Evolutionary conservation across 2,329 filamentous ascomycete species (phyloP).

Genomic region (Tolypocladium pustulatum): DNA sequence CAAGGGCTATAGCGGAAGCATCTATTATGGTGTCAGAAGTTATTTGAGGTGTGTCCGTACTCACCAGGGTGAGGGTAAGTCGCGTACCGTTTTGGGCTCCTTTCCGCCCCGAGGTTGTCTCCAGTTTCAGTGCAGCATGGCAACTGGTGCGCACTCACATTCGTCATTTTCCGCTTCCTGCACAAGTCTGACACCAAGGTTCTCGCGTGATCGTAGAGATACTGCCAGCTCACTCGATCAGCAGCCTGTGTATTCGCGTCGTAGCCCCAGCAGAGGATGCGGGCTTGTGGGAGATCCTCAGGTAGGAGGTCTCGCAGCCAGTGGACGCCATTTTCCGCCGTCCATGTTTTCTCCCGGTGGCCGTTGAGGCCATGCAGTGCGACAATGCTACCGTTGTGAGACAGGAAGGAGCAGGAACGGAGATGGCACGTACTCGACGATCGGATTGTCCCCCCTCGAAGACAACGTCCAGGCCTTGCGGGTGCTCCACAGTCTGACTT

Average conservation of each 20-base stretch:
- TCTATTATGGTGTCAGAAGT: neutral
- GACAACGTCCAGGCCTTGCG: neutral
- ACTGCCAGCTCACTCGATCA: neutral
- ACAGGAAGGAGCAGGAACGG: neutral
- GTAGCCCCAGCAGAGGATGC: neutral
- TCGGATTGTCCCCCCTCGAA: neutral
- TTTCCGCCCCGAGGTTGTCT: neutral
- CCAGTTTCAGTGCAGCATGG: neutral
- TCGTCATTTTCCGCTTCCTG: neutral
- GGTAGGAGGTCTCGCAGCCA: neutral
- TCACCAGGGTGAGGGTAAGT: neutral
- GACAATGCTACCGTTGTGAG: neutral
- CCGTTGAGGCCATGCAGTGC: neutral
- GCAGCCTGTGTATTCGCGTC: neutral
- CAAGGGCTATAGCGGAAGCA: neutral
- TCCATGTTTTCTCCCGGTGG: neutral
- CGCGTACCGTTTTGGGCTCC: neutral
- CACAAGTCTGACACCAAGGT: neutral
- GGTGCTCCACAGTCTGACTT: neutral
- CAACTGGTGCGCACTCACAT: neutral
- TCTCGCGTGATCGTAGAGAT: neutral
- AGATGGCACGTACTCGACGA: neutral
- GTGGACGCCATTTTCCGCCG: neutral
- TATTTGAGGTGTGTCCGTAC: neutral
- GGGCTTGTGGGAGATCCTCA: neutral